Evolutionary conservation across 352 stramenopile species (phyloP).

Genomic region (Phytopythium montanum): DNA sequence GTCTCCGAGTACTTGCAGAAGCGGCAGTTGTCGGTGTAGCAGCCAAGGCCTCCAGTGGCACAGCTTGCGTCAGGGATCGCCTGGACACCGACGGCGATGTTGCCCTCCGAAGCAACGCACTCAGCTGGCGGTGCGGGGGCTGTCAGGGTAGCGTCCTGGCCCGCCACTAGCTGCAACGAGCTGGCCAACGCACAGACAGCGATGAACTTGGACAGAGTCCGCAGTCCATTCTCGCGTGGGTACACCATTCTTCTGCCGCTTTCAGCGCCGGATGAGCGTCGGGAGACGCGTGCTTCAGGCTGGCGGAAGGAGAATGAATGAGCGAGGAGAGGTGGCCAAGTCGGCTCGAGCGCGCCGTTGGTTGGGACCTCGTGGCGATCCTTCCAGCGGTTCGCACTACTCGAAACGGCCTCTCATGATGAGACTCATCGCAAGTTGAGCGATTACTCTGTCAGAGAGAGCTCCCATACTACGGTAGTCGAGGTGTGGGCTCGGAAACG

Average conservation of each 20-base stretch:
- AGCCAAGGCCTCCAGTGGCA: slow-evolving; percentile 29
- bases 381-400: neutral
- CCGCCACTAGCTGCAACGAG: neutral
- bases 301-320: slow-evolving; percentile 2
- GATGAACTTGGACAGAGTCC: slow-evolving; percentile 6
- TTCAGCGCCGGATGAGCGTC: neutral
- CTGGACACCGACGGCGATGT: slow-evolving; percentile 27
- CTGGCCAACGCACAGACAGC: slow-evolving; percentile 1
- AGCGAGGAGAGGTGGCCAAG: neutral
- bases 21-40: slow-evolving; percentile 31
- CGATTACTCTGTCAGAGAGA: neutral
- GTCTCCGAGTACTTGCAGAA: slow-evolving; percentile 36
- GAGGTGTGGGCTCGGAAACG: neutral
- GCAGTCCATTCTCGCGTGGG: neutral
- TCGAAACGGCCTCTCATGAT: neutral
- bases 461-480: neutral
- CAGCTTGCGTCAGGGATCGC: slow-evolving; percentile 25
- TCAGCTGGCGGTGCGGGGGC: slow-evolving; percentile 5
- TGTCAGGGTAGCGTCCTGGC: neutral
- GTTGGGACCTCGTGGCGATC: neutral
- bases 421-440: neutral
- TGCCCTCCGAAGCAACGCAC: slow-evolving; percentile 26
- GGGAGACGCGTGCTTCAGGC: neutral
- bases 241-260: slow-evolving; percentile 1
- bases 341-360: neutral